phyloP scores from a whole-genome alignment of 345 rosid species.

The Ricinus communis region DNA sequence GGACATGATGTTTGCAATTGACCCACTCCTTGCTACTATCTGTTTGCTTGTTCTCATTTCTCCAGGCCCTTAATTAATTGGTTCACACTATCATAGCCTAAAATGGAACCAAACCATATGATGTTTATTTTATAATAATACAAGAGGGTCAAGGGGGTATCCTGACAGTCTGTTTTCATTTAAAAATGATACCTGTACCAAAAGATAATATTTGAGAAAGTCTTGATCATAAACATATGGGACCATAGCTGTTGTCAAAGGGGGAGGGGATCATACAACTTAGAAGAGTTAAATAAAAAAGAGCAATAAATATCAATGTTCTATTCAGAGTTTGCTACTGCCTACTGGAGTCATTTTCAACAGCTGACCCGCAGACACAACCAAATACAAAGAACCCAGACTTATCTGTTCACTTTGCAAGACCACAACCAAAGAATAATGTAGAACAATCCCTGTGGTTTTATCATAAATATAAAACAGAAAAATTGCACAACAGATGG shows the following conservation, averaged over 20 bases:
- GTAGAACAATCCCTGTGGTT: not conserved
- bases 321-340: conserved; percentile 10
- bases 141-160: too few species aligned
- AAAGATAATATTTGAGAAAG: too few species aligned
- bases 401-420: not conserved
- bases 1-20: not conserved
- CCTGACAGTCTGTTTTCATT: too few species aligned
- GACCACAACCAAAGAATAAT: not conserved
- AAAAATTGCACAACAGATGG: not conserved
- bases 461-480: not conserved
- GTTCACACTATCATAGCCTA: not conserved
- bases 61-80: not conserved
- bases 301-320: not conserved
- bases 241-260: too few species aligned
- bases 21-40: not conserved
- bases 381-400: not conserved
- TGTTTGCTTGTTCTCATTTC: not conserved
- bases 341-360: conserved; percentile 5
- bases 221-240: too few species aligned
- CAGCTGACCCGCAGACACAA: not conserved
- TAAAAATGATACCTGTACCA: too few species aligned
- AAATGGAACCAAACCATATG: too few species aligned
- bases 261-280: too few species aligned
- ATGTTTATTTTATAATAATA: too few species aligned
- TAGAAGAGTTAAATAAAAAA: too few species aligned